Conservation (phyloP, 257 asterid genomes). For the Ilex aquifolium region DNA sequence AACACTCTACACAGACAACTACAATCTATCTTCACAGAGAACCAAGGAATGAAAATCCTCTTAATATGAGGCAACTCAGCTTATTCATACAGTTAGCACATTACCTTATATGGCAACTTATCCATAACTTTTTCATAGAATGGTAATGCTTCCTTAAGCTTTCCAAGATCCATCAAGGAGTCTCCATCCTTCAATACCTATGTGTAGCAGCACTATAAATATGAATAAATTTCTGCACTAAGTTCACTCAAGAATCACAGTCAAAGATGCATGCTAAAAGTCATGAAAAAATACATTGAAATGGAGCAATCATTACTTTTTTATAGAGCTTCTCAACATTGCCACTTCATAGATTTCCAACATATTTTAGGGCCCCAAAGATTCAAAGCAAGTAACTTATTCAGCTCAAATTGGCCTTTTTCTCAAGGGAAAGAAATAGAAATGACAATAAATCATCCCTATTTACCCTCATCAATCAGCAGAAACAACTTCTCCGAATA, state of each 20-base stretch:
- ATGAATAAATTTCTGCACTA: conserved; percentile 43
- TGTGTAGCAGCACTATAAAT: conserved; percentile 58
- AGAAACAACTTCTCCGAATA: no score
- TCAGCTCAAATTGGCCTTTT: background rate
- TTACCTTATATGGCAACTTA: conserved; percentile 64
- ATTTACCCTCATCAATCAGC: no score
- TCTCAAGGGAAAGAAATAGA: no score
- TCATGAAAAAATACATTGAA: background rate
- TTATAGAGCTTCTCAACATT: background rate
- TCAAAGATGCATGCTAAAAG: background rate
- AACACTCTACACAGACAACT: no score
- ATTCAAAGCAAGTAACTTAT: background rate
- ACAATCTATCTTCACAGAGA: no score
- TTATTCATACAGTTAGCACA: background rate
- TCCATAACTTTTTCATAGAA: conserved; percentile 72
- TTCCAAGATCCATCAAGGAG: conserved; percentile 76
- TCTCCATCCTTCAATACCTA: conserved; percentile 83
- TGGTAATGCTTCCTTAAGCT: conserved; percentile 69
- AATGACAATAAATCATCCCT: no score
- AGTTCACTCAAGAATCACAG: conserved; percentile 4
- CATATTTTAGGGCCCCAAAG: background rate
- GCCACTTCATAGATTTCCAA: background rate
- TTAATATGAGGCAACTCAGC: background rate
- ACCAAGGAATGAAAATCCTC: no score
- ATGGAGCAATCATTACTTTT: no score